These are phyloP conservation scores for Diplodia seriata DNA, from an alignment of 2,329 filamentous ascomycete species.

Conservation along the genomic window DNA sequence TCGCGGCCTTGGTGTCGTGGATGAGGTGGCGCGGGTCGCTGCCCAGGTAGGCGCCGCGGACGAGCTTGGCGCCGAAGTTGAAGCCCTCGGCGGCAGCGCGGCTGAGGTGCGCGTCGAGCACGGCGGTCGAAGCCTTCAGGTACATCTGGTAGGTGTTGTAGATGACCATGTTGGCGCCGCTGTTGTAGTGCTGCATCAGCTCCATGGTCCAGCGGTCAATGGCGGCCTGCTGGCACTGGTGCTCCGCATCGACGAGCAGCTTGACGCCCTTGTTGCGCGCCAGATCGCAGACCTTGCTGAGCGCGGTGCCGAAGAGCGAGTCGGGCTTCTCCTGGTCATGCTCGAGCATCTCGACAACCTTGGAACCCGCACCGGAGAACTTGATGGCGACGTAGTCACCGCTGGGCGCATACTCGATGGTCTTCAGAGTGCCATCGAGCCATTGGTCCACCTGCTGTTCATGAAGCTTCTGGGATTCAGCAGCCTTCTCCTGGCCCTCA, in stretches of 20 bases:
- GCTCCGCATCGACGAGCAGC: constrained; percentile 62
- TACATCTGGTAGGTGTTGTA: constrained; percentile 71
- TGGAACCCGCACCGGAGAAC: constrained; percentile 32
- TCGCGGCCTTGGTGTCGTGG: constrained; percentile 62
- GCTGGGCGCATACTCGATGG: constrained; percentile 59
- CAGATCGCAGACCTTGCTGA: constrained; percentile 53
- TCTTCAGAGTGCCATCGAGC: constrained; percentile 68
- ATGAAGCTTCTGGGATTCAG: constrained; percentile 22
- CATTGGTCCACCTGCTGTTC: constrained; percentile 68
- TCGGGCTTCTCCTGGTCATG: constrained; percentile 48
- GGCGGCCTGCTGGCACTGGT: constrained; percentile 58
- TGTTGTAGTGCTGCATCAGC: constrained; percentile 61
- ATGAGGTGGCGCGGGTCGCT: constrained; percentile 60
- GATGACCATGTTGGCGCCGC: constrained; percentile 62
- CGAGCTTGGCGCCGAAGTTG: constrained; percentile 63
- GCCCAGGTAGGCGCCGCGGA: constrained; percentile 64
- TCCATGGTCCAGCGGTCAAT: constrained; percentile 62
- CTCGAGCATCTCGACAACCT: constrained; percentile 46
- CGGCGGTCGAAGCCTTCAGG: constrained; percentile 56
- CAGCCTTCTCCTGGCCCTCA: constrained; percentile 15
- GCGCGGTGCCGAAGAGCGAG: constrained; percentile 50
- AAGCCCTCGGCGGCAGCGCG: constrained; percentile 57
- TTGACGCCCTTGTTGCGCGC: constrained; percentile 53
- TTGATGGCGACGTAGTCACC: constrained; percentile 61
- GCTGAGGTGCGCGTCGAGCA: constrained; percentile 55